A percentile compares a stretch with the other conserved stretches of the same genome.
Evolutionary conservation across 495 filamentous ascomycete genomes (phyloP).

Genomic region (Lepraria neglecta): DNA sequence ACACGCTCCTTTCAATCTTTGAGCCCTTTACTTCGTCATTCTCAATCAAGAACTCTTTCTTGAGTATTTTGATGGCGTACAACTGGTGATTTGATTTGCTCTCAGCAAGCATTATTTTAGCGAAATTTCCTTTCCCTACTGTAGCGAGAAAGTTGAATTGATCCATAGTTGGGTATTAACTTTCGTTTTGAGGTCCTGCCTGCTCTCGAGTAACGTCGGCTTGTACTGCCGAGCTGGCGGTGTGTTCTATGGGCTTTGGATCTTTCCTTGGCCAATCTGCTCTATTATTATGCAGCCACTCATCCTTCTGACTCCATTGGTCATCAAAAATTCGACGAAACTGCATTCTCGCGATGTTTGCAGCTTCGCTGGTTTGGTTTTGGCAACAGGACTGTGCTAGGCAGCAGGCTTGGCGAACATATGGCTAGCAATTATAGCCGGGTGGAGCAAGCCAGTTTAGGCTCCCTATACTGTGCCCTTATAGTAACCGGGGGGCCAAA

Average conservation of each 20-base stretch:
- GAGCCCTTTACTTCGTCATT: conserved; percentile 96
- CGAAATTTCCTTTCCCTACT: conserved; percentile 95
- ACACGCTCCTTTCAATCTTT: conserved; percentile 89
- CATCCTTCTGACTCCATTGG: not conserved
- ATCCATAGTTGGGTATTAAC: not conserved
- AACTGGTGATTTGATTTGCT: conserved; percentile 82
- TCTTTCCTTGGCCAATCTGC: not conserved
- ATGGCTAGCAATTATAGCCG: too few relatives aligned
- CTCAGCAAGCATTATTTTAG: conserved; percentile 97
- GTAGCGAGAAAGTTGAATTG: conserved; percentile 56
- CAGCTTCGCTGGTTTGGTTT: too few relatives aligned
- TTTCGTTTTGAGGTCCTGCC: not conserved
- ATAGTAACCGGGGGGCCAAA: too few relatives aligned
- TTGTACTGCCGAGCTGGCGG: not conserved
- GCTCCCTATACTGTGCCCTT: too few relatives aligned
- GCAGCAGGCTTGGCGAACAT: too few relatives aligned
- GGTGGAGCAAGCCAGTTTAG: too few relatives aligned
- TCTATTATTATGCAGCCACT: not conserved
- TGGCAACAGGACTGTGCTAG: too few relatives aligned
- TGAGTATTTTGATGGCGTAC: conserved; percentile 95
- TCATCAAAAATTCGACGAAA: too few relatives aligned
- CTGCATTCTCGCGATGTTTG: too few relatives aligned
- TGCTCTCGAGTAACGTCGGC: not conserved
- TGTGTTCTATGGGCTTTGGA: not conserved
- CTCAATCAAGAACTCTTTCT: conserved; percentile 98